Evolutionary conservation across 1,284 basidiomycete genomes (phyloP).

Genomic region (Boletus holoroseus): DNA sequence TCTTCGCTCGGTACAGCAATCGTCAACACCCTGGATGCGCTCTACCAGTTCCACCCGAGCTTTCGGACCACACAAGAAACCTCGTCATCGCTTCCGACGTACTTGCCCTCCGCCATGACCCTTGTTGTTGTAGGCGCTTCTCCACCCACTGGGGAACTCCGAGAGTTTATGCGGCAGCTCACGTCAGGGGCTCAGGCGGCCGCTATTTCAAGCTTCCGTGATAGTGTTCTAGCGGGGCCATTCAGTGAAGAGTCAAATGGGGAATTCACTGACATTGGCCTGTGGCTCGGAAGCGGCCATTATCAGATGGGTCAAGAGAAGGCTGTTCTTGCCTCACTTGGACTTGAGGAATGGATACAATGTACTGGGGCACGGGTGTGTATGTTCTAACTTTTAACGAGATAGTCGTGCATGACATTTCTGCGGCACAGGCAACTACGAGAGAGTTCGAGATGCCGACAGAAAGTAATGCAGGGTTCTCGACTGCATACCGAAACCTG

Average conservation of each 20-base stretch:
- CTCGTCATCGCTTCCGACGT: constrained; percentile 9
- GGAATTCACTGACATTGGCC: constrained; percentile 47
- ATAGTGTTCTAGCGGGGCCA: constrained; percentile 49
- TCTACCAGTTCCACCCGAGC: background rate
- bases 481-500: constrained; percentile 7
- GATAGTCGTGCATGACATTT: background rate
- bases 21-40: constrained; percentile 9
- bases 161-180: constrained; percentile 28
- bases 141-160: constrained; percentile 6
- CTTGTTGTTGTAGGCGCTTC: constrained; percentile 5
- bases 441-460: constrained; percentile 12
- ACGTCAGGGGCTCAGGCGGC: constrained; percentile 36
- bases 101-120: constrained; percentile 10
- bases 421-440: constrained; percentile 15
- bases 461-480: constrained; percentile 12
- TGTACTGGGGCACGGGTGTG: background rate
- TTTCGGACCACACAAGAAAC: background rate
- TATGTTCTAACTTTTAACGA: background rate
- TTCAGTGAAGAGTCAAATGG: constrained; percentile 45
- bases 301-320: constrained; percentile 24
- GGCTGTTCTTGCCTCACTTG: constrained; percentile 8
- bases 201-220: constrained; percentile 39
- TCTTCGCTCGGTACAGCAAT: constrained; percentile 1
- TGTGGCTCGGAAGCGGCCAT: constrained; percentile 45
- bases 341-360: constrained; percentile 10